A percentile compares a stretch with the other conserved stretches of the same genome.
Conservation (phyloP, 345 rosid genomes). For the Camelina laxa region DNA sequence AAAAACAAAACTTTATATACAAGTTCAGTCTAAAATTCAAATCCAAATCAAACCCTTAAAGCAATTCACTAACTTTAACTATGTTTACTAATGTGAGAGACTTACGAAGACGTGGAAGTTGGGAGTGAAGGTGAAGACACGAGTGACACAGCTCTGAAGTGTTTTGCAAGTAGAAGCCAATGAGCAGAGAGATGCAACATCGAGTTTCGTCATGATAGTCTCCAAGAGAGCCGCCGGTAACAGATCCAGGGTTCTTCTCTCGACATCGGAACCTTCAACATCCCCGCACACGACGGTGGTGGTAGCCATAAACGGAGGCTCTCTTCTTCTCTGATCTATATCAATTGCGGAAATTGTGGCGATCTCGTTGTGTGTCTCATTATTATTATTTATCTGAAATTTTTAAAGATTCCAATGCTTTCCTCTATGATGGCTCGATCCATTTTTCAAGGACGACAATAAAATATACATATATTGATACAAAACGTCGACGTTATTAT, state of each 20-base stretch:
- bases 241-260: slow-evolving; percentile 59
- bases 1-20: neutral
- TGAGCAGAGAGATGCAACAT: slow-evolving; percentile 78
- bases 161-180: slow-evolving; percentile 68
- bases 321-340: slow-evolving; percentile 6
- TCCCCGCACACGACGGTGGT: slow-evolving; percentile 17
- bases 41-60: neutral
- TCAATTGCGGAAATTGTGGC: slow-evolving; percentile 14
- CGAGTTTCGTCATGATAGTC: slow-evolving; percentile 77
- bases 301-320: slow-evolving; percentile 32
- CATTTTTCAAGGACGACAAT: slow-evolving; percentile 12
- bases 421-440: slow-evolving; percentile 3
- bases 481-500: neutral
- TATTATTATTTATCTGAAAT: slow-evolving; percentile 23
- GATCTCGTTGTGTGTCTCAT: slow-evolving; percentile 26
- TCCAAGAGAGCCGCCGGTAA: slow-evolving; percentile 70
- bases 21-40: neutral
- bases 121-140: slow-evolving; percentile 77
- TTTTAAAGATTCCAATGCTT: slow-evolving; percentile 2
- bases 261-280: slow-evolving; percentile 34
- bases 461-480: neutral
- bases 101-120: slow-evolving; percentile 73
- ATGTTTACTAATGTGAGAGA: neutral
- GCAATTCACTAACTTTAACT: neutral
- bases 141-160: slow-evolving; percentile 60